These are phyloP conservation scores for Aspergillus amoenus DNA, from an alignment of 2,329 filamentous ascomycete species.

Conservation along the genomic window DNA sequence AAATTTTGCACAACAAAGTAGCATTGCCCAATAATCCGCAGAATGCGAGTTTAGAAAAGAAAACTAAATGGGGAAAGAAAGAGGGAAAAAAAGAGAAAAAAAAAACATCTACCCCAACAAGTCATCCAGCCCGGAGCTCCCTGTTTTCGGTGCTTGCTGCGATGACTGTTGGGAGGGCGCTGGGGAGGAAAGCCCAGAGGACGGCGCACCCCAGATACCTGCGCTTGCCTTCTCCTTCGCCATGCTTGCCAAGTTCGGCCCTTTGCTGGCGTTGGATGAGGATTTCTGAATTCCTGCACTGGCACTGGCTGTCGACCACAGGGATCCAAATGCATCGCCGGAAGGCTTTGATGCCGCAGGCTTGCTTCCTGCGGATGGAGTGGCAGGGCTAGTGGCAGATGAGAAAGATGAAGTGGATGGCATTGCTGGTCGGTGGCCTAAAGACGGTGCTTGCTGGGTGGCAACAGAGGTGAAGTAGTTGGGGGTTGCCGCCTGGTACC, in stretches of 20 bases:
- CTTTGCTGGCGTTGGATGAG: constrained; percentile 58
- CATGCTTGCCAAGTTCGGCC: constrained; percentile 84
- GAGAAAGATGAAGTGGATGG: constrained; percentile 38
- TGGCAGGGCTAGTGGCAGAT: constrained; percentile 37
- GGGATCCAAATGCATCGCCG: constrained; percentile 83
- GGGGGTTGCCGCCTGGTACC: constrained; percentile 75
- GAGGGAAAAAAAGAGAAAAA: background rate
- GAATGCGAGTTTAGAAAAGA: constrained; percentile 6
- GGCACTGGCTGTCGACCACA: constrained; percentile 71
- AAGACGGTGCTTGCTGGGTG: constrained; percentile 31
- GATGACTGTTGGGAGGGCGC: constrained; percentile 35
- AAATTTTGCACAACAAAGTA: constrained; percentile 3
- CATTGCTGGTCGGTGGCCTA: constrained; percentile 34
- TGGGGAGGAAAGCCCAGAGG: constrained; percentile 53
- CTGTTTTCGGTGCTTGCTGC: constrained; percentile 30
- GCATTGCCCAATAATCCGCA: constrained; percentile 6
- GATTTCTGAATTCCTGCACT: constrained; percentile 75
- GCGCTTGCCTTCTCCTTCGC: constrained; percentile 97
- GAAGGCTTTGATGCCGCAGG: constrained; percentile 49
- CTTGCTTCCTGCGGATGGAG: constrained; percentile 47
- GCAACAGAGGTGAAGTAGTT: constrained; percentile 87
- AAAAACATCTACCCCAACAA: constrained; percentile 34
- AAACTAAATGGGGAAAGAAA: background rate
- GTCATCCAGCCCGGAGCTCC: constrained; percentile 42
- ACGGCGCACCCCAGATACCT: constrained; percentile 84